phyloP scores from a whole-genome alignment of 495 filamentous ascomycete species.

The Cercophora sp. region DNA sequence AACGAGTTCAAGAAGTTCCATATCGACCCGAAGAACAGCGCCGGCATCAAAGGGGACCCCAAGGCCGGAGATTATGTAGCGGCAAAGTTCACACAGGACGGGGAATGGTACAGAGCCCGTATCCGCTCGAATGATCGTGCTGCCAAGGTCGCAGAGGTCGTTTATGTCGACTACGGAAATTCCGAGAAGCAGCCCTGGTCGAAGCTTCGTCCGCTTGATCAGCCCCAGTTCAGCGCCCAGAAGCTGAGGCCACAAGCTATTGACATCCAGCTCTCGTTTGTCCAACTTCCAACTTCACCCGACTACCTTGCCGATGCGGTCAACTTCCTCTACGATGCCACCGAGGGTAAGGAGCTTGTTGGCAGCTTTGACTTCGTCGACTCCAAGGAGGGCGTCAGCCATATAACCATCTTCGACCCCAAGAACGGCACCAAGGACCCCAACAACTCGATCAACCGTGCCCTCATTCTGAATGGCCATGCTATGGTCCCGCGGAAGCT shows the following conservation, averaged over 20 bases:
- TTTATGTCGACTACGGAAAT: conserved; percentile 97
- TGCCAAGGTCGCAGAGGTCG: conserved; percentile 78
- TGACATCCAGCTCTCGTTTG: conserved; percentile 81
- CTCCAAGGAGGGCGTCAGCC: conserved; percentile 67
- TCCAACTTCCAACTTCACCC: conserved; percentile 72
- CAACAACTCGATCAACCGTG: conserved; percentile 75
- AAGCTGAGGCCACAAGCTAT: conserved; percentile 82
- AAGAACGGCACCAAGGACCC: conserved; percentile 39
- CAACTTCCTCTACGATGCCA: conserved; percentile 62
- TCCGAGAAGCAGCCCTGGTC: conserved; percentile 82
- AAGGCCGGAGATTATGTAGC: conserved; percentile 89
- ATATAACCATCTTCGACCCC: conserved; percentile 83
- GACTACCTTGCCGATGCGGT: conserved; percentile 82
- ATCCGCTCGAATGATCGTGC: conserved; percentile 89
- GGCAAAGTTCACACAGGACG: conserved; percentile 81
- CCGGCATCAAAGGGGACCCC: conserved; percentile 67
- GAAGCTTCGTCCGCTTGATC: conserved; percentile 69
- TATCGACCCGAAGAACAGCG: conserved; percentile 65
- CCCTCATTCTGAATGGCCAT: conserved; percentile 75
- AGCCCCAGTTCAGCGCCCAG: conserved; percentile 70
- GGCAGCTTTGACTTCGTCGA: conserved; percentile 83
- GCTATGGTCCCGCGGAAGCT: conserved; percentile 88
- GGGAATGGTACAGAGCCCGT: conserved; percentile 90
- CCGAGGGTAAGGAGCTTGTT: conserved; percentile 67
- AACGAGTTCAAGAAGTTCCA: conserved; percentile 84